These are phyloP conservation scores for Phialophora macrospora DNA, from an alignment of 2,329 filamentous ascomycete species.

Conservation along the genomic window DNA sequence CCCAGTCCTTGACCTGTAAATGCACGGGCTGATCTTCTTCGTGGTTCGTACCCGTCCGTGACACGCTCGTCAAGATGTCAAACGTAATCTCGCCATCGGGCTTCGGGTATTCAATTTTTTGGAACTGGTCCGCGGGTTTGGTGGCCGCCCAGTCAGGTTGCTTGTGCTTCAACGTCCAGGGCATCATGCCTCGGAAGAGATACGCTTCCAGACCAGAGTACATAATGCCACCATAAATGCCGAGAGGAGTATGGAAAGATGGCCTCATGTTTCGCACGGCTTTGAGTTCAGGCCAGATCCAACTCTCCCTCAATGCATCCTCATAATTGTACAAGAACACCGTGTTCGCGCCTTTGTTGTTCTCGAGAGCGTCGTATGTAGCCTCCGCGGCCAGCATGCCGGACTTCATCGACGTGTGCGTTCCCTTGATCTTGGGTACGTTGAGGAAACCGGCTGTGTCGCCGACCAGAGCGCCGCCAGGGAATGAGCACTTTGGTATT, in stretches of 20 bases:
- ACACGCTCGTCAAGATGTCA: conserved; percentile 94
- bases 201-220: conserved; percentile 95
- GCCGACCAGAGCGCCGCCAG: conserved; percentile 91
- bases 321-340: conserved; percentile 96
- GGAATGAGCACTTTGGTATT: conserved; percentile 95
- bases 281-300: conserved; percentile 91
- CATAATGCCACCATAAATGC: conserved; percentile 83
- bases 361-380: conserved; percentile 74
- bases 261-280: conserved; percentile 97
- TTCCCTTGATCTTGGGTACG: conserved; percentile 97
- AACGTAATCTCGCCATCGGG: conserved; percentile 94
- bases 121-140: conserved; percentile 75
- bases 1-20: conserved; percentile 93
- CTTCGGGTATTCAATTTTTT: conserved; percentile 95
- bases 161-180: conserved; percentile 92
- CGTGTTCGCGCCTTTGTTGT: conserved; percentile 59
- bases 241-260: conserved; percentile 85
- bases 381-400: conserved; percentile 96
- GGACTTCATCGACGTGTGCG: conserved; percentile 95
- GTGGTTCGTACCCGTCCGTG: conserved; percentile 94
- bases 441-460: conserved; percentile 97
- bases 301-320: conserved; percentile 79
- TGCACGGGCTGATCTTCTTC: conserved; percentile 98
- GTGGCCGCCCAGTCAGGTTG: conserved; percentile 77
- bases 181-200: conserved; percentile 78